Percentiles rank a stretch among this genome's conserved stretches.
Evolutionary conservation across 129 eudicot species (phyloP).

Genomic region (Escallonia rubra): DNA sequence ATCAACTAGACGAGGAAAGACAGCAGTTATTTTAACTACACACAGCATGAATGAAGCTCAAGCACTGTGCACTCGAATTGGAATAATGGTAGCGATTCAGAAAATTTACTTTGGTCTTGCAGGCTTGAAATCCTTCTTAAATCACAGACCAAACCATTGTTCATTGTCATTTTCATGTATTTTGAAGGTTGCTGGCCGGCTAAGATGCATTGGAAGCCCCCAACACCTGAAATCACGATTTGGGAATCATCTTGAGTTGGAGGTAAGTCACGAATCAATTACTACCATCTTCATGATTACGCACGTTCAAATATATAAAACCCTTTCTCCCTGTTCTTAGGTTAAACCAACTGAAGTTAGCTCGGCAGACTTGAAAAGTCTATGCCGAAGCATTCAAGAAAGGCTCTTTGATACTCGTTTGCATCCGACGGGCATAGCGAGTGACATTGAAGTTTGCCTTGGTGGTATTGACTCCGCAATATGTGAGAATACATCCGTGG

Average conservation of each 20-base stretch:
- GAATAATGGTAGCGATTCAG: slow-evolving; percentile 67
- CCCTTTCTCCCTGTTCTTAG: slow-evolving; percentile 26
- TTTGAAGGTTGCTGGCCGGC: slow-evolving; percentile 80
- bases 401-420: slow-evolving; percentile 61
- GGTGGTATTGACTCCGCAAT: slow-evolving; percentile 52
- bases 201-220: slow-evolving; percentile 95
- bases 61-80: slow-evolving; percentile 95
- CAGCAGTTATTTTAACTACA: slow-evolving; percentile 90
- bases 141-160: neutral
- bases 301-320: slow-evolving; percentile 8
- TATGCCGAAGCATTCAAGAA: slow-evolving; percentile 71
- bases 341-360: slow-evolving; percentile 89
- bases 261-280: slow-evolving; percentile 35
- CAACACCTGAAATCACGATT: slow-evolving; percentile 94
- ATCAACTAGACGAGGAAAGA: slow-evolving; percentile 95
- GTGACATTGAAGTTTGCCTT: slow-evolving; percentile 81
- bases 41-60: slow-evolving; percentile 99
- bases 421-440: slow-evolving; percentile 58
- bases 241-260: slow-evolving; percentile 95
- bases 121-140: neutral
- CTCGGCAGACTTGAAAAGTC: slow-evolving; percentile 52
- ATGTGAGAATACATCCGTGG: slow-evolving; percentile 59
- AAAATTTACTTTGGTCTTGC: slow-evolving; percentile 1
- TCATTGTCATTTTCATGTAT: slow-evolving; percentile 3
- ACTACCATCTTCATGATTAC: neutral